Evolutionary conservation across 2,329 filamentous ascomycete species (phyloP).

Genomic region (Fusarium fujikuroi): DNA sequence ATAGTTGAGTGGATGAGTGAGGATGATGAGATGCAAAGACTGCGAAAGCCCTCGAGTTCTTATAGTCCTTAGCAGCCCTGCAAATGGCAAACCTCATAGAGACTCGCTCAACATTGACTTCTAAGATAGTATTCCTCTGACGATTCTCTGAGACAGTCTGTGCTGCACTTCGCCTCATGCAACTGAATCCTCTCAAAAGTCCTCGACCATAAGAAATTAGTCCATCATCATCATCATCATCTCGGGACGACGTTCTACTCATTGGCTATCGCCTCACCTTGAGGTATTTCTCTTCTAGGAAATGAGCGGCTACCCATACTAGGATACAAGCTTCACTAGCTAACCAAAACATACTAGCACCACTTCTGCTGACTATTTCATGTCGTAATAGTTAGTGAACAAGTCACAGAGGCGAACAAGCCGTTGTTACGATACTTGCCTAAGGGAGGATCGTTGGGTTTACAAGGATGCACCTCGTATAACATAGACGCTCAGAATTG

Average conservation of each 20-base stretch:
- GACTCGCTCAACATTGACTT: rapidly evolving
- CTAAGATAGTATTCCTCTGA: background rate
- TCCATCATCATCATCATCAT: background rate
- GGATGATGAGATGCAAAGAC: background rate
- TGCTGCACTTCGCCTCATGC: constrained; percentile 4
- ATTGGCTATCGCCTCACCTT: background rate
- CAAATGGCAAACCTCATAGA: rapidly evolving
- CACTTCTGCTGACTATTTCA: rapidly evolving
- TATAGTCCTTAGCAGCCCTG: background rate
- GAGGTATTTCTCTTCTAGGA: background rate
- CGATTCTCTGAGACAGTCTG: background rate
- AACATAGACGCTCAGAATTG: background rate
- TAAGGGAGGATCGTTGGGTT: background rate
- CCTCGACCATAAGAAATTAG: background rate
- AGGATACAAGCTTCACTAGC: rapidly evolving
- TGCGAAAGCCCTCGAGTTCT: background rate
- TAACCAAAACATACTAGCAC: rapidly evolving
- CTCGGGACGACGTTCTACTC: background rate
- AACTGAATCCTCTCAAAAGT: constrained; percentile 8
- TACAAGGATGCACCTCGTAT: background rate
- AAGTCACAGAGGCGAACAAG: background rate
- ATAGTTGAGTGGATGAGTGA: background rate
- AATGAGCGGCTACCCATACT: background rate
- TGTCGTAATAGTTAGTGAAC: background rate
- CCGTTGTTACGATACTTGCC: background rate